phyloP scores from a whole-genome alignment of 257 asterid genomes.

The Salvia hispanica region DNA sequence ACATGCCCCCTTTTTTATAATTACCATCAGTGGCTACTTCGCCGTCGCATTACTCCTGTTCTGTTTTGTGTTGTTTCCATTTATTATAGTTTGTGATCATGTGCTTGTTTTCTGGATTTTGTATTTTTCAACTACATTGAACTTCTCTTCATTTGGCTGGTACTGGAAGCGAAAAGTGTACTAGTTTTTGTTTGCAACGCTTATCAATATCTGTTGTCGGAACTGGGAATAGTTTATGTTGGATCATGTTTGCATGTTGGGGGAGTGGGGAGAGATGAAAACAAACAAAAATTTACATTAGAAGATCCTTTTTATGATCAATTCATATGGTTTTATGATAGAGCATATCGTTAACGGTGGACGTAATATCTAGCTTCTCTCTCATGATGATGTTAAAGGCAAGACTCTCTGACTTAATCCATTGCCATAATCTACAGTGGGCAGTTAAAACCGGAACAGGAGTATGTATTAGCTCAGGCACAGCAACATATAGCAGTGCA shows the following conservation, averaged over 20 bases:
- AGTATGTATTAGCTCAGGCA: slow-evolving; percentile 56
- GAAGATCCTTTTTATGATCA: neutral
- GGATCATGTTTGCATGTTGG: slow-evolving; percentile 9
- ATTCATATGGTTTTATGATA: slow-evolving; percentile 21
- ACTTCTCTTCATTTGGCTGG: slow-evolving; percentile 3
- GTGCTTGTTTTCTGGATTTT: slow-evolving; percentile 23
- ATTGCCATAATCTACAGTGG: slow-evolving; percentile 43
- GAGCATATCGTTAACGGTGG: slow-evolving; percentile 11
- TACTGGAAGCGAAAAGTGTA: neutral
- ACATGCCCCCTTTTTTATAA: slow-evolving; percentile 8
- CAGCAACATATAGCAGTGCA: slow-evolving; percentile 71
- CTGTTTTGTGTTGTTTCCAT: neutral
- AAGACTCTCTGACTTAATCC: slow-evolving; percentile 26
- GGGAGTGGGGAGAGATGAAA: neutral
- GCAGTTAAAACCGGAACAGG: slow-evolving; percentile 61
- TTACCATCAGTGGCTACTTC: slow-evolving; percentile 12
- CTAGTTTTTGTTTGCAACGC: neutral
- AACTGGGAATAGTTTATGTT: neutral
- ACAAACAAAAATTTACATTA: neutral
- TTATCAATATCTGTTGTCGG: neutral
- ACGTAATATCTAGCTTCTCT: neutral
- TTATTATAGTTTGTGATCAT: neutral
- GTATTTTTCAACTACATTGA: neutral
- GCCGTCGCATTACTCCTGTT: neutral
- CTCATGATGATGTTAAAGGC: slow-evolving; percentile 14